Conservation (phyloP, 2,329 filamentous ascomycete genomes). For the Curvularia verruculosa region DNA sequence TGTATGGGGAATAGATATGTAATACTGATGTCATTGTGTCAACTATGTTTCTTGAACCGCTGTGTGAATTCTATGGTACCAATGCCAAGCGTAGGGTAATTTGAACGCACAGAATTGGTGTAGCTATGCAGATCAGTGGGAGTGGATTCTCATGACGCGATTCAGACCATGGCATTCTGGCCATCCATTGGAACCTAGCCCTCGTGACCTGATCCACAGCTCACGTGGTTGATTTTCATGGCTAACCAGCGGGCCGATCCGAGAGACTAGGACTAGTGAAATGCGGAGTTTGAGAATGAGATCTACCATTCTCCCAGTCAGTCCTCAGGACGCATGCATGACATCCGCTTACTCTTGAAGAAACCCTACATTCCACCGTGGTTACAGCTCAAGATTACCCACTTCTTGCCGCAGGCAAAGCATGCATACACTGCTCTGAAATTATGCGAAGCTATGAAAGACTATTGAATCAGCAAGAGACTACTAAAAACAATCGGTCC, state of each 20-base stretch:
- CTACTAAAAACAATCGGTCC: not conserved
- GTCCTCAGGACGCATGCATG: not conserved
- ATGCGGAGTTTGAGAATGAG: not conserved
- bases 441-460: not conserved
- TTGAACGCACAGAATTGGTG: not conserved
- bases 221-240: not conserved
- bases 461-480: not conserved
- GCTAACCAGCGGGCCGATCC: not conserved
- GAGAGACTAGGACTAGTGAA: not conserved
- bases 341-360: not conserved
- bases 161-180: not conserved
- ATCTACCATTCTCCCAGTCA: not conserved
- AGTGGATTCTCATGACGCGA: too few species aligned
- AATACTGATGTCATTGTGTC: conserved; percentile 9
- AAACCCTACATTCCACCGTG: not conserved
- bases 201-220: not conserved
- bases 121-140: not conserved
- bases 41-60: not conserved
- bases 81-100: not conserved
- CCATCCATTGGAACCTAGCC: not conserved
- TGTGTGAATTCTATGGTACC: not conserved
- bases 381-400: not conserved
- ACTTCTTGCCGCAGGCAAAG: not conserved
- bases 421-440: not conserved
- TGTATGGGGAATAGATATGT: not conserved